Evolutionary conservation across 129 eudicot species (phyloP), one percentile per base, ranked within the genome.

Genomic region (Kitagawia praeruptora): DNA sequence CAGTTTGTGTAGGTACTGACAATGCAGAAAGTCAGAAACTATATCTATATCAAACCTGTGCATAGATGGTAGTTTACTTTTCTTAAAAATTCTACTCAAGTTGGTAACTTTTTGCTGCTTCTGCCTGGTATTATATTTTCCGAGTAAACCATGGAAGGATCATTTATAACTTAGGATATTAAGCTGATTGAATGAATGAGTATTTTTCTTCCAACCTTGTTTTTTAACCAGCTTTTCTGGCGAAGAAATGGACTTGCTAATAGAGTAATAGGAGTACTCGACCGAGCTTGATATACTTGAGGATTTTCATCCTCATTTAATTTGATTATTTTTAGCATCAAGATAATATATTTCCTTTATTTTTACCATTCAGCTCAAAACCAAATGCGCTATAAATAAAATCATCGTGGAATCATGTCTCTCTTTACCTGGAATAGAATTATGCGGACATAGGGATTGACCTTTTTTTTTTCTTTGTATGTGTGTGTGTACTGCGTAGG

Each of bases 401-500:
- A 51, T 51, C 19, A 18, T 18, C 4, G 61, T 51, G n/a, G 19
- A 51, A 5, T 18, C 4, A 51, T 16, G 61, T 51, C 19, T 18
- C 61, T 18, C 61, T 46, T 46, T 51, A 18, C 61, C 61, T 16
- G 63, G 27, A 54, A 54, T 54, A 54, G 63, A 25, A 6, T 6
- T 54, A 5, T 16, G 63, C 6, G 9, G 21, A 19, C 7, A 2
- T 4, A 54, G 63, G 21, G 10, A 54, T 16, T 54, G 21, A 15
- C 53, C 47, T 21, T 5, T 6, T 40, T 40, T 40, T 40, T 2
- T 0, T 10, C n/a, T 47, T 21, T 41, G 1, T n/a, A 10, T 42
- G 31, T 12, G 14, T 12, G 14, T 58, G 34, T 73, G 74, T 78
- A 31, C 51, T 48, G 3, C 18, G 4, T 25, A 93, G 98, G 98